These are phyloP conservation scores for Raphanus hybrid DNA, from an alignment of 441 rosid species.

Conservation along the genomic window DNA sequence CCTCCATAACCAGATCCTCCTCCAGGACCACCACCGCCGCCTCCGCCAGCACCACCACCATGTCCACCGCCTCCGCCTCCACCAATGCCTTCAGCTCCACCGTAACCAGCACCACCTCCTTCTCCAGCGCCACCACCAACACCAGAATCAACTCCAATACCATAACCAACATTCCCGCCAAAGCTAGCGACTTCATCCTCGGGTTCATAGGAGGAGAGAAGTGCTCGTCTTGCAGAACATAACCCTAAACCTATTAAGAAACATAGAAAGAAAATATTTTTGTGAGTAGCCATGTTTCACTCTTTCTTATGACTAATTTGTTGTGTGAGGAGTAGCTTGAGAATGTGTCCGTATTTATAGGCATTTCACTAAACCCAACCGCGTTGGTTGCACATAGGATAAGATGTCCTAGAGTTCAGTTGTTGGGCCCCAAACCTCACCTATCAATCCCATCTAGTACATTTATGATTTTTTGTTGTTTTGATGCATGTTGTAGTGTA, in stretches of 20 bases:
- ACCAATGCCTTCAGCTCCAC: constrained; percentile 39
- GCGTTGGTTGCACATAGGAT: constrained; percentile 31
- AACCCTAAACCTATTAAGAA: constrained; percentile 43
- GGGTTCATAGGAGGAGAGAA: constrained; percentile 26
- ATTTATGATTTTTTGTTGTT: constrained; percentile 25
- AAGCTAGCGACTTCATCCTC: constrained; percentile 32
- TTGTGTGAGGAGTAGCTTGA: constrained; percentile 29
- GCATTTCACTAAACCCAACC: constrained; percentile 33
- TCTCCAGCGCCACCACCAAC: constrained; percentile 40
- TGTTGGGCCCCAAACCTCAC: constrained; percentile 26
- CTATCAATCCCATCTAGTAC: constrained; percentile 17
- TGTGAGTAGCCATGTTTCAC: constrained; percentile 35
- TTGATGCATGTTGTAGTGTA: neutral
- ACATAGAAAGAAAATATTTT: constrained; percentile 25
- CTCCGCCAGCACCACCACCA: constrained; percentile 48
- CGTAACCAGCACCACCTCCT: constrained; percentile 39
- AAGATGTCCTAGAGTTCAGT: constrained; percentile 17
- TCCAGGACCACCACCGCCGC: constrained; percentile 44
- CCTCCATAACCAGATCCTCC: constrained; percentile 47
- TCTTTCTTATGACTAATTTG: constrained; percentile 11
- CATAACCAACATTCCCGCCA: constrained; percentile 35
- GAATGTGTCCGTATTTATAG: constrained; percentile 37
- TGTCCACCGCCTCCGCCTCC: constrained; percentile 45
- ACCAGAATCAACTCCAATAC: constrained; percentile 23
- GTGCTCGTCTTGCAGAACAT: constrained; percentile 43